Base-by-base conservation (phyloP, 2,329 filamentous ascomycete genomes). In the Epichloe typhina region DNA sequence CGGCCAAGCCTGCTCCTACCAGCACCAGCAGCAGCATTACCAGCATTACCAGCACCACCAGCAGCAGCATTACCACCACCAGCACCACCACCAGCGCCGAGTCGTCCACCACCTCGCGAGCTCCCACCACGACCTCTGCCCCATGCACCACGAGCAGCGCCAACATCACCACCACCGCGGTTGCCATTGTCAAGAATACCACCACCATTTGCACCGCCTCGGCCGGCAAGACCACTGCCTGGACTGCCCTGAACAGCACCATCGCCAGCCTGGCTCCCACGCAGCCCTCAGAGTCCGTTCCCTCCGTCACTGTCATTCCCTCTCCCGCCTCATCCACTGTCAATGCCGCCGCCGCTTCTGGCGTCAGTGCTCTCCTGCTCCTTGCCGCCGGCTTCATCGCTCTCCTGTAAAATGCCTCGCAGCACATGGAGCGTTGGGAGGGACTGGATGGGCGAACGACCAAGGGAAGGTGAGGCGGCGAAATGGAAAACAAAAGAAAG, bases 331-430 rank as follows among this genome's bases (percentile, higher is more conserved):
- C 53, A 15, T 54, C 61, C 37, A 60, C 52, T 23, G 54, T 54
- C 54, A 63, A 54, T 52, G 62, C 55, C 46, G 67, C 64, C 13
- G 58, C 64, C 40, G 52, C 60, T 43, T 61, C 63, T 12, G 59
- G 65, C 36, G 61, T 64, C 56, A 69, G 66, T 57, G 60, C 61
- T n/a, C 57, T 69, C 47, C 63, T 69, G 19, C 59, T 69, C 38
- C 58, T 62, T 38, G 66, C 62, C 42, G 67, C 64, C 45, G 66
- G 64, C 51, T 55, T 63, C 52, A 55, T 68, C 37, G 65, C 64
- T 46, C 65, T 69, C 47, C 56, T 69, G 57, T 69, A 66, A 59
- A 19, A 41, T 5, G 26, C 3, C 17, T 21, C 19, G 19, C 17
- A 21, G n/a, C 9, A 17, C 33, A 26, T 23, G 40, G 40, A 13